Conservation (phyloP, 1,139 yeast genomes). For the Candida tetrigidarum region DNA sequence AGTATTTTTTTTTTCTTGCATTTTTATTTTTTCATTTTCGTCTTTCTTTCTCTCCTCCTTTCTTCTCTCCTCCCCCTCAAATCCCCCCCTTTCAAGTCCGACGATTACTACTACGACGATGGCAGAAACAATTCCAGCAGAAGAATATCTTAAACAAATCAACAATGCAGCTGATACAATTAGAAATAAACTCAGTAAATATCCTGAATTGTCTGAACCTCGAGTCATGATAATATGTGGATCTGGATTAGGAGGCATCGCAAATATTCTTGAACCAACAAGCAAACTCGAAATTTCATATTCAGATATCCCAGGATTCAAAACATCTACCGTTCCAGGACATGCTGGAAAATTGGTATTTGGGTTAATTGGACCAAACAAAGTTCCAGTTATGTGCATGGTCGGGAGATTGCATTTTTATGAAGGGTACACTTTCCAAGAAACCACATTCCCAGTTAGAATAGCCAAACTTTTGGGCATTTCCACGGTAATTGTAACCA, state of each 20-base stretch:
- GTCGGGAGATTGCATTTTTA: constrained; percentile 91
- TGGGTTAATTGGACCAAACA: constrained; percentile 71
- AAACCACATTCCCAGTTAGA: constrained; percentile 86
- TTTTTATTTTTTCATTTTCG: no score
- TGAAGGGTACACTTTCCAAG: constrained; percentile 83
- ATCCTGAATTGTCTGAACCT: constrained; percentile 39
- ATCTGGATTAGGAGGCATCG: constrained; percentile 90
- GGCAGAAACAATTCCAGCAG: constrained; percentile 18
- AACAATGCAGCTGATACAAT: constrained; percentile 17
- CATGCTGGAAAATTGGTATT: constrained; percentile 85
- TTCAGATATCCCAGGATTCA: constrained; percentile 77
- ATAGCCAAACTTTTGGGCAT: constrained; percentile 70
- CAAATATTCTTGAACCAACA: constrained; percentile 50
- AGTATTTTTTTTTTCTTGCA: no score
- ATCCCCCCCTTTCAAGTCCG: neutral
- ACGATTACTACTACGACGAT: constrained; percentile 6
- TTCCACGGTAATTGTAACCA: constrained; percentile 72
- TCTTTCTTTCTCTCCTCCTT: neutral
- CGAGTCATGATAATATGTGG: constrained; percentile 87
- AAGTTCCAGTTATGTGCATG: constrained; percentile 89
- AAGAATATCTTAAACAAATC: constrained; percentile 17
- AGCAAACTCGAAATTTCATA: constrained; percentile 61
- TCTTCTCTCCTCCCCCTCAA: neutral
- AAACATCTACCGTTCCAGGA: constrained; percentile 82
- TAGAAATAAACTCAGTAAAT: constrained; percentile 9